Percentiles rank a stretch among this genome's conserved stretches.
Evolutionary conservation across 768 basidiomycete genomes (phyloP).

Genomic region (Hericium alpestre): DNA sequence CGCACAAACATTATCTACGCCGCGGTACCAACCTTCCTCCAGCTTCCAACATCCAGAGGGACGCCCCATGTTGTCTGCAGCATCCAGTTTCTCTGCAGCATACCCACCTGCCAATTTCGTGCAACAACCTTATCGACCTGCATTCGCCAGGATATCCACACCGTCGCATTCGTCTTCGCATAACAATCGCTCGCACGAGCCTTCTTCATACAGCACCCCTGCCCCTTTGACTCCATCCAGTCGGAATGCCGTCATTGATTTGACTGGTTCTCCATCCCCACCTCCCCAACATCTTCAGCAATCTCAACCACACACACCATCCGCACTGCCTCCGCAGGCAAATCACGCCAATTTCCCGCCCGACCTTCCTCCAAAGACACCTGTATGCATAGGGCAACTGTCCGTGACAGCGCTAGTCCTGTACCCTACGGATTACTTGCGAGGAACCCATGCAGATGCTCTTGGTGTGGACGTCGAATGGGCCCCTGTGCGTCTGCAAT

Average conservation of each 20-base stretch:
- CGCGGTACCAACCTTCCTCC: not conserved
- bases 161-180: conserved; percentile 25
- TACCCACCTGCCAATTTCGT: not conserved
- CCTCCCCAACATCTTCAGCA: conserved; percentile 6
- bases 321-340: conserved; percentile 8
- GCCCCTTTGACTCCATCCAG: not conserved
- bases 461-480: conserved; percentile 43
- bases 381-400: conserved; percentile 82
- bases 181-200: conserved; percentile 6
- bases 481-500: conserved; percentile 58
- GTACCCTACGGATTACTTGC: conserved; percentile 68
- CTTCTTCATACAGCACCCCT: not conserved
- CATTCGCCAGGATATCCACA: conserved; percentile 34
- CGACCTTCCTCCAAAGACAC: conserved; percentile 67
- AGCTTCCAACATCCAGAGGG: not conserved
- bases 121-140: conserved; percentile 32
- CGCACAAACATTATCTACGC: not conserved
- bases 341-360: conserved; percentile 29
- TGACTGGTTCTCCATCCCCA: conserved; percentile 6
- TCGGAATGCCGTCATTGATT: conserved; percentile 4
- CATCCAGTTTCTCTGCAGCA: not conserved
- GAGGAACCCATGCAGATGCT: conserved; percentile 19
- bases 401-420: conserved; percentile 75
- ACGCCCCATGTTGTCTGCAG: not conserved
- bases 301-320: conserved; percentile 12